Percentiles rank a stretch among this genome's conserved stretches.
Evolutionary conservation across 805 yeast species (phyloP).

Genomic region (Kazachstania viticola): DNA sequence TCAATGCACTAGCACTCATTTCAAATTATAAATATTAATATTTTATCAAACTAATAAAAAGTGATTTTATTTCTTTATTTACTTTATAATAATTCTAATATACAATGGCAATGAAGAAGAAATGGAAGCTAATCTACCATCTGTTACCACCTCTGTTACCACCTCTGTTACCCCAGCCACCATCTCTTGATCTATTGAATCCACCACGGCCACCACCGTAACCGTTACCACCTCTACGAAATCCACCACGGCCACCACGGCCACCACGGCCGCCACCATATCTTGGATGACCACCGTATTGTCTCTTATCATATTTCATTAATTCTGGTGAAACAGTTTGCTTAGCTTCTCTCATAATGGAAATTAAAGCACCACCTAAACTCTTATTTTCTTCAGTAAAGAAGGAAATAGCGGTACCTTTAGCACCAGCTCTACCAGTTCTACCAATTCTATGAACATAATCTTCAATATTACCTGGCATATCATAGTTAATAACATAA

Average conservation of each 20-base stretch:
- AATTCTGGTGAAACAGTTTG: conserved; percentile 79
- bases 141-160: conserved; percentile 28
- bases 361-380: conserved; percentile 82
- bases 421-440: conserved; percentile 97
- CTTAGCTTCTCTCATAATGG: conserved; percentile 89
- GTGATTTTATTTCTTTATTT: too few species aligned
- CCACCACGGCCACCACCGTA: conserved; percentile 33
- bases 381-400: conserved; percentile 81
- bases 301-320: conserved; percentile 62
- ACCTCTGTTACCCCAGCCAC: conserved; percentile 32
- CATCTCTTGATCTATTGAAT: conserved; percentile 22
- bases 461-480: conserved; percentile 98
- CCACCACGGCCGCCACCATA: conserved; percentile 48
- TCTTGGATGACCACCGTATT: conserved; percentile 46
- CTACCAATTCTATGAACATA: conserved; percentile 98
- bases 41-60: too few species aligned
- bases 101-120: too few species aligned
- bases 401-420: conserved; percentile 90
- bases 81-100: too few species aligned
- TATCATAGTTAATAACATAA: conserved; percentile 86
- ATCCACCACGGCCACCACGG: conserved; percentile 39
- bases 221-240: conserved; percentile 31
- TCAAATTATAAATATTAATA: too few species aligned
- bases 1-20: too few species aligned
- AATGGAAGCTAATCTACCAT: conserved; percentile 3